Conservation (phyloP, 75 land plant genomes). For the Pinus albicaulis region DNA sequence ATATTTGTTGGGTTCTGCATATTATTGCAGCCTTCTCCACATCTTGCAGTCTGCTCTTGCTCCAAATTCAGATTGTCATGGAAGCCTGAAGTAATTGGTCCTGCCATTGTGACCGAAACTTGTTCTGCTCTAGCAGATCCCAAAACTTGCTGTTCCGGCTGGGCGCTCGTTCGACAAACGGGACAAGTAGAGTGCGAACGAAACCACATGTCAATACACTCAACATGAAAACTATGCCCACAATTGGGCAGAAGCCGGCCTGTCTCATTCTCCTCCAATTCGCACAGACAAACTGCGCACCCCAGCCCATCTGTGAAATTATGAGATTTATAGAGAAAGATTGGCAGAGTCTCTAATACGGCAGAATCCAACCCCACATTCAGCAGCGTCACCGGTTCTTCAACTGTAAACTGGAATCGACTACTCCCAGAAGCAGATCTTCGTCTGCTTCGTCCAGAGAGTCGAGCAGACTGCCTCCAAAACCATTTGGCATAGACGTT, state of each 20-base stretch:
- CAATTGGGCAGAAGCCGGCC: conserved; percentile 48
- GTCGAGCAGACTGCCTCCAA: neutral
- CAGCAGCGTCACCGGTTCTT: neutral
- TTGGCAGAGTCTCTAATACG: conserved; percentile 47
- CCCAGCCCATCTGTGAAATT: conserved; percentile 10
- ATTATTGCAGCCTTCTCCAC: too few species aligned
- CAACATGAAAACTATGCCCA: conserved; percentile 52
- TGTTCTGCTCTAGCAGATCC: too few species aligned
- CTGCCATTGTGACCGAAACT: too few species aligned
- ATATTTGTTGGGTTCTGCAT: too few species aligned
- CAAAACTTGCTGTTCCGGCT: neutral
- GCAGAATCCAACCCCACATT: conserved; percentile 36
- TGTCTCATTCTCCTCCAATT: conserved; percentile 47
- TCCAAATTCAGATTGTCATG: neutral
- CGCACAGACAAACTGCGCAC: conserved; percentile 62
- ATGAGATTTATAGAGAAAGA: conserved; percentile 18
- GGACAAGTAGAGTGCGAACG: conserved; percentile 62
- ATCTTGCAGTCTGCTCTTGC: neutral
- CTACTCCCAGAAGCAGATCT: neutral
- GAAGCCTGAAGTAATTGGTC: too few species aligned
- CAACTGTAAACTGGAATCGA: neutral
- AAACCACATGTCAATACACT: conserved; percentile 70
- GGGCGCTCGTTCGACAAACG: conserved; percentile 29
- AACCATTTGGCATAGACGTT: neutral
- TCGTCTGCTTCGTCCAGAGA: neutral